A percentile compares a stretch with the other conserved stretches of the same genome.
phyloP scores from a whole-genome alignment of 2,329 filamentous ascomycete species.

The Penicillium sp. region DNA sequence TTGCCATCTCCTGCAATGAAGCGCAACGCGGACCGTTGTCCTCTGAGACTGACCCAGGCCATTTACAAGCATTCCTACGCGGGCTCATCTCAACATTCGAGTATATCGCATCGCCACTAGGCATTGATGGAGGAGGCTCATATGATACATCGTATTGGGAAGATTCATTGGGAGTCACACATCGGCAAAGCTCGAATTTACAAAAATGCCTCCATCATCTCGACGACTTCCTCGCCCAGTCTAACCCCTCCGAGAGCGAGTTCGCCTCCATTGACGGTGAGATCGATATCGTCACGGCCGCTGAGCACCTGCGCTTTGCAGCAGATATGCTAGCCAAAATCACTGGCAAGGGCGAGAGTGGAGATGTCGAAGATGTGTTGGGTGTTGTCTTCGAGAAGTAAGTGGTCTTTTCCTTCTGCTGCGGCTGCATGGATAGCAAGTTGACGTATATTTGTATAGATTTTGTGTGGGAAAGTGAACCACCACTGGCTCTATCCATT shows the following conservation, averaged over 20 bases:
- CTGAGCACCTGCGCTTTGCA: conserved; percentile 80
- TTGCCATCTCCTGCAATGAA: conserved; percentile 71
- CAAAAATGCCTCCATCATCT: conserved; percentile 70
- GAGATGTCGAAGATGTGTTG: conserved; percentile 92
- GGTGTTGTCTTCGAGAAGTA: conserved; percentile 98
- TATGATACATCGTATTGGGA: conserved; percentile 67
- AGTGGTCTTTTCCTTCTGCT: conserved; percentile 37
- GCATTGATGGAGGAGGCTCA: conserved; percentile 35
- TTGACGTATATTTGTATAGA: conserved; percentile 33
- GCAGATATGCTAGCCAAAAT: conserved; percentile 79
- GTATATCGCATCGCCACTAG: conserved; percentile 40
- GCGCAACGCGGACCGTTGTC: conserved; percentile 38
- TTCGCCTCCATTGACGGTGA: conserved; percentile 24
- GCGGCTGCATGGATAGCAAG: conserved; percentile 3
- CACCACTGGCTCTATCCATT: not conserved
- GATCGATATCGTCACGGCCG: conserved; percentile 82
- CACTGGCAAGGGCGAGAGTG: conserved; percentile 77
- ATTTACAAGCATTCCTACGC: conserved; percentile 66
- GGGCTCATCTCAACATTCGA: conserved; percentile 67
- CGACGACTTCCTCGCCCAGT: conserved; percentile 67
- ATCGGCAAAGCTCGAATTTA: conserved; percentile 81
- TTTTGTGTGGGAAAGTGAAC: conserved; percentile 57
- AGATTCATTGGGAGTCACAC: conserved; percentile 85
- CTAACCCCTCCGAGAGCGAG: conserved; percentile 29
- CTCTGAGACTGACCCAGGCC: conserved; percentile 55